Evolutionary conservation across 345 rosid species (phyloP).

Genomic region (Ailanthus altissimus): DNA sequence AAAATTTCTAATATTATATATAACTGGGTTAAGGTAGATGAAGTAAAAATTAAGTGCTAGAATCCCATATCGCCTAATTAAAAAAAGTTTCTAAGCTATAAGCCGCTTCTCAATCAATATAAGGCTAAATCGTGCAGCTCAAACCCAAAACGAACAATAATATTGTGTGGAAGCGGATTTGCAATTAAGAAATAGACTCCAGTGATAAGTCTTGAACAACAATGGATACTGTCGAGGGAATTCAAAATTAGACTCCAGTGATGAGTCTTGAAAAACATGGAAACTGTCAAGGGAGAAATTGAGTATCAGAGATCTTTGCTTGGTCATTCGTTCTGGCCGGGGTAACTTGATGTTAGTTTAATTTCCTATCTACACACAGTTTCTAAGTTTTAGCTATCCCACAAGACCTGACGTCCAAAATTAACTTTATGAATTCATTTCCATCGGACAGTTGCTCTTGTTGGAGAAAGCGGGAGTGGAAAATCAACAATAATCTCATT

Average conservation of each 20-base stretch:
- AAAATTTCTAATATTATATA: too few relatives aligned
- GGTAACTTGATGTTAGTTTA: constrained; percentile 6
- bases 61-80: too few relatives aligned
- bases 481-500: constrained; percentile 46
- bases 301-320: constrained; percentile 38
- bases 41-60: too few relatives aligned
- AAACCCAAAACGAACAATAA: too few relatives aligned
- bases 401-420: constrained; percentile 47
- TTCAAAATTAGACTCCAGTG: constrained; percentile 60
- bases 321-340: constrained; percentile 42
- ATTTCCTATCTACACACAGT: not conserved
- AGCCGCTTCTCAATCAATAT: too few relatives aligned
- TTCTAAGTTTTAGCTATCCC: constrained; percentile 67
- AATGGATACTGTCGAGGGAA: too few relatives aligned
- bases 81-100: too few relatives aligned
- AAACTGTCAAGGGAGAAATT: constrained; percentile 42
- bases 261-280: constrained; percentile 53
- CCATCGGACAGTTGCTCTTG: constrained; percentile 44
- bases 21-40: too few relatives aligned
- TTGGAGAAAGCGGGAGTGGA: constrained; percentile 52
- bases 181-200: constrained; percentile 40
- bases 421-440: not conserved
- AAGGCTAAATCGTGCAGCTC: too few relatives aligned
- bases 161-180: too few relatives aligned
- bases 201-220: constrained; percentile 35